Conservation (phyloP, 805 yeast genomes). For the Metschnikowia shivogae region DNA sequence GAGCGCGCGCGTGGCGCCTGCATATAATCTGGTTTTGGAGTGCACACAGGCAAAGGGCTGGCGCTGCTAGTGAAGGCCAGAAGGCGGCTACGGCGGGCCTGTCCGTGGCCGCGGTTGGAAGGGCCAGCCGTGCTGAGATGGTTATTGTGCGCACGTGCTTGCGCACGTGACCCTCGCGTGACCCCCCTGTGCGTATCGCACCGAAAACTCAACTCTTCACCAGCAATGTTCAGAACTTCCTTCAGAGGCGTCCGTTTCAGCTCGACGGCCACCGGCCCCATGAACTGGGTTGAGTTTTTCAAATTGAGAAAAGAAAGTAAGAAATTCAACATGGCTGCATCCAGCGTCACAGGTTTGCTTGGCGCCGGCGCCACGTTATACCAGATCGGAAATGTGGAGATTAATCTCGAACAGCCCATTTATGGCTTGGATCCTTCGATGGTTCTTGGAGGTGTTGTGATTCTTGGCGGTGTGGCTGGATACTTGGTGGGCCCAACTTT, state of each 20-base stretch:
- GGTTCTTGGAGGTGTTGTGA: slow-evolving; percentile 69
- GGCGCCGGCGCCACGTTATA: slow-evolving; percentile 71
- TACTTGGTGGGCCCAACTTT: slow-evolving; percentile 77
- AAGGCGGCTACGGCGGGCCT: no score
- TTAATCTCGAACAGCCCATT: slow-evolving; percentile 81
- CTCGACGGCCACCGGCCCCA: slow-evolving; percentile 17
- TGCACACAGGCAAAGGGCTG: no score
- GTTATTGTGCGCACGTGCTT: background rate
- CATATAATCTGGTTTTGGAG: background rate
- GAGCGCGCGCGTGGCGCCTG: slow-evolving; percentile 4
- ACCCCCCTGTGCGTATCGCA: background rate
- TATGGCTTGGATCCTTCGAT: slow-evolving; percentile 88
- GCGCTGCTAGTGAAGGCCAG: no score
- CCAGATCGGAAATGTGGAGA: slow-evolving; percentile 72
- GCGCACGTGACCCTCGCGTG: background rate
- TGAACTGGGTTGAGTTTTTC: slow-evolving; percentile 82
- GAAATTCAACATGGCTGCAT: slow-evolving; percentile 60
- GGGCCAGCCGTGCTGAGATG: no score
- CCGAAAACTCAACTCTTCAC: slow-evolving; percentile 1
- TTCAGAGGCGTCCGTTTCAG: slow-evolving; percentile 18
- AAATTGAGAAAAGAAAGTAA: slow-evolving; percentile 72
- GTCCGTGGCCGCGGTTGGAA: no score
- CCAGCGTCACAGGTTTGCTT: slow-evolving; percentile 60
- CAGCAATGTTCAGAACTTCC: slow-evolving; percentile 1
- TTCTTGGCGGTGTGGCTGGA: slow-evolving; percentile 72